Evolutionary conservation across 768 basidiomycete species (phyloP), one percentile per base, ranked within the genome.

Genomic region (Hydnum rufescens): DNA sequence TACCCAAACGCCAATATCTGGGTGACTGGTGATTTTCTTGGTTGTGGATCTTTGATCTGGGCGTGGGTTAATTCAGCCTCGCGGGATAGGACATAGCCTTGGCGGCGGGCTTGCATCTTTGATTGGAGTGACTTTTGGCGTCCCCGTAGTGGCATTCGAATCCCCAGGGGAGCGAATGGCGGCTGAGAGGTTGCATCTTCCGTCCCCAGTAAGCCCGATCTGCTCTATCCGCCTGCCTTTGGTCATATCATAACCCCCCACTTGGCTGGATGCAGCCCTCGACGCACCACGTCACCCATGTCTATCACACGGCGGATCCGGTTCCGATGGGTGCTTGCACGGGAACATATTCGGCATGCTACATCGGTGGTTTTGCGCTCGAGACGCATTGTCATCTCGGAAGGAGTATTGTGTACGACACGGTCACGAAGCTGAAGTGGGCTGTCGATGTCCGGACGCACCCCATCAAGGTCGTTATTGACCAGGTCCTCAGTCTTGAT

Each of bases 281-380:
- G 8, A 49, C 30, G 2, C 32, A 26, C 30, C 55, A 56, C 34
- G 42, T 56, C 29, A 56, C 55, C 5, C 88, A 96, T 60, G 71
- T 96, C 4, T 93, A 84, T 60, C 82, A 96, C 61, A 96, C 83
- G 1, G 92, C 82, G 22, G 93, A 97, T 70, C 92, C 92, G 0
- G 85, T 96, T 32, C 75, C 92, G 2, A 83, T 84, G 75, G 85
- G 84, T 1, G 71, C 71, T 0, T 90, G 87, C 60, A 89, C 69
- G 8, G 88, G 87, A 8, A 69, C 82, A 1, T 68, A 73, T 5
- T 90, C 83, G 0, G 65, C 74, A 0, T 99, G 93, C 63, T 76
- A 80, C 16, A 72, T 85, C 31, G 87, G 69, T 0, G 92, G 93
- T 0, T 92, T 84, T 60, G 93, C 88, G 0, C 67, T 90, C 65